Evolutionary conservation across 2,329 filamentous ascomycete genomes (phyloP).

Genomic region (Byssochlamys sp.): DNA sequence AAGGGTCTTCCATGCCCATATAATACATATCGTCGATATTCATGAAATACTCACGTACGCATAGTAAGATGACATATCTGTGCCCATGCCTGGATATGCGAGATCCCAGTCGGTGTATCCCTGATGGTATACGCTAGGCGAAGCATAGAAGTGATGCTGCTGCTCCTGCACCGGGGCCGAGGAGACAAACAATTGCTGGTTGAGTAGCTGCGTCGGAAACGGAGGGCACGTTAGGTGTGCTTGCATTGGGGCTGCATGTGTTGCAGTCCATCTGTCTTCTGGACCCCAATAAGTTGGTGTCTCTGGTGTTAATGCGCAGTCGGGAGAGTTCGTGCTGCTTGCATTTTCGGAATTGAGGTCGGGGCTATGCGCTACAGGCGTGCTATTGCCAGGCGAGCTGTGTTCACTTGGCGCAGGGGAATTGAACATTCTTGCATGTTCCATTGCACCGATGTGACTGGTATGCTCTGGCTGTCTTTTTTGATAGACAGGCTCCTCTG

Average conservation of each 20-base stretch:
- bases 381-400: neutral
- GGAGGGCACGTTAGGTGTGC: neutral
- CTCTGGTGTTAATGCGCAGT: neutral
- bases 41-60: neutral
- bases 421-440: neutral
- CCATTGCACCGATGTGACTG: neutral
- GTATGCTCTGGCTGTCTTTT: neutral
- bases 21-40: neutral
- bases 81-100: neutral
- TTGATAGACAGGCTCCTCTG: neutral
- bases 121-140: neutral
- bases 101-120: neutral
- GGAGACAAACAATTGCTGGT: neutral
- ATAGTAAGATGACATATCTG: neutral
- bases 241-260: neutral
- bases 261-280: neutral
- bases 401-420: neutral
- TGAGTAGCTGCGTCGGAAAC: neutral
- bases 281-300: neutral
- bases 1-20: neutral
- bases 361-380: neutral
- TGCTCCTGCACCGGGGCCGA: neutral
- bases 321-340: neutral
- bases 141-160: neutral
- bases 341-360: neutral